Conservation (phyloP, 257 asterid genomes). For the Knoxia roxburghii region DNA sequence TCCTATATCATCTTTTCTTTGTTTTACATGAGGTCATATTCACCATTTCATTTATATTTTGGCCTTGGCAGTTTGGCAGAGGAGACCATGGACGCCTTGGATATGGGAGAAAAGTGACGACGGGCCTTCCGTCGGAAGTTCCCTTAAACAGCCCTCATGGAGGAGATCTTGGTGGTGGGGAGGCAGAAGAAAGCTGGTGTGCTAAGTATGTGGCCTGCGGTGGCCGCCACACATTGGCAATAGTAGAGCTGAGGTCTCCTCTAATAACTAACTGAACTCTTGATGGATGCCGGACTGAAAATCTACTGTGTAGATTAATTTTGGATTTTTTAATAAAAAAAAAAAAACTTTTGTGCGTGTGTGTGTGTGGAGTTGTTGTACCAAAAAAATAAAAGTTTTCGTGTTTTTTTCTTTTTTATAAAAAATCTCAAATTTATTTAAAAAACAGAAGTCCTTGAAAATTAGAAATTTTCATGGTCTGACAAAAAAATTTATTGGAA, state of each 20-base stretch:
- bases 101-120: constrained; percentile 82
- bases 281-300: no score
- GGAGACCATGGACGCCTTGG: constrained; percentile 99
- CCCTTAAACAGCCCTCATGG: constrained; percentile 62
- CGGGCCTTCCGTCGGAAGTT: constrained; percentile 92
- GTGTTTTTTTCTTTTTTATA: no score
- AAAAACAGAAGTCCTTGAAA: no score
- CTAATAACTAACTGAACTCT: constrained; percentile 20
- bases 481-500: no score
- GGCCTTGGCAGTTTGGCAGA: constrained; percentile 74
- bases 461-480: no score
- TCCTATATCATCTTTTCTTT: neutral
- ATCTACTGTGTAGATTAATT: no score
- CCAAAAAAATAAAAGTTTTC: no score
- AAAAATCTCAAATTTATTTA: no score
- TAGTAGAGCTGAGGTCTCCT: constrained; percentile 55
- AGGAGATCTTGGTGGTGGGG: constrained; percentile 21
- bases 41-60: neutral
- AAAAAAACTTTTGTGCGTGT: no score
- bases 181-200: constrained; percentile 59
- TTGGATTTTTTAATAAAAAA: no score
- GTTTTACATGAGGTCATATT: no score
- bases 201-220: constrained; percentile 89
- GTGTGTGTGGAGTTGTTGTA: no score
- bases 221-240: constrained; percentile 88